Evolutionary conservation across 1,284 basidiomycete genomes (phyloP), one percentile per base, ranked within the genome.

Genomic region (Marasmius oreades): DNA sequence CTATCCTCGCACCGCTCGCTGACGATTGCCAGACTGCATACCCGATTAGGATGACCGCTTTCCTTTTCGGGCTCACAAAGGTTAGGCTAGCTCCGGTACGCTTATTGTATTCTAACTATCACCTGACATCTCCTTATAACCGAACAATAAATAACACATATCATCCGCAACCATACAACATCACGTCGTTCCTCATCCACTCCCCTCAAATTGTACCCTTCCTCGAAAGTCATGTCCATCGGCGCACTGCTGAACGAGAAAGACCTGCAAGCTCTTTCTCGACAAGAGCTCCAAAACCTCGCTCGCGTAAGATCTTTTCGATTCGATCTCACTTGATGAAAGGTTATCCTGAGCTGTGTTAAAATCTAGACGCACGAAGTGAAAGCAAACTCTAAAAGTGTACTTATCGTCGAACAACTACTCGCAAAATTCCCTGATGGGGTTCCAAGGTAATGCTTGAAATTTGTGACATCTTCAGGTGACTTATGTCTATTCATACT

Each of bases 371-470:
- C 18, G n/a, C 51, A 57, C 45, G 24, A 53, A 11, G 53, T 73
- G 26, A 69, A 63, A 60, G 70, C 69, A 3, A 71, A 69, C 51
- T 52, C 44, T 4, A 71, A 67, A 58, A 67, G 61, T 14, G 46
- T 57, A 12, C 52, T 53, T 12, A 68, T 73, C 16, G 65, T 71
- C 22, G 28, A 52, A 8, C 54, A 60, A 22, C 60, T 72, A 20
- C 45, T 70, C n/a, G 47, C 56, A 44, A 66, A 64, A 56, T 62
- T 63, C 55, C 66, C 67, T 20, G 56, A 61, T 4, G 64, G 66
- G 33, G 62, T 65, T 18, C 62, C 62, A 22, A 58, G 59, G 62
- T 62, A 24, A 51, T 58, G n/a, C 26, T 16, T 28, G 14, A 5
- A n/a, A 28, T 6, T 28, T 23, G 8, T 20, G 42, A 14, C 6